These are phyloP conservation scores for Microdochium paspali DNA, from an alignment of 2,329 filamentous ascomycete genomes.

Conservation along the genomic window DNA sequence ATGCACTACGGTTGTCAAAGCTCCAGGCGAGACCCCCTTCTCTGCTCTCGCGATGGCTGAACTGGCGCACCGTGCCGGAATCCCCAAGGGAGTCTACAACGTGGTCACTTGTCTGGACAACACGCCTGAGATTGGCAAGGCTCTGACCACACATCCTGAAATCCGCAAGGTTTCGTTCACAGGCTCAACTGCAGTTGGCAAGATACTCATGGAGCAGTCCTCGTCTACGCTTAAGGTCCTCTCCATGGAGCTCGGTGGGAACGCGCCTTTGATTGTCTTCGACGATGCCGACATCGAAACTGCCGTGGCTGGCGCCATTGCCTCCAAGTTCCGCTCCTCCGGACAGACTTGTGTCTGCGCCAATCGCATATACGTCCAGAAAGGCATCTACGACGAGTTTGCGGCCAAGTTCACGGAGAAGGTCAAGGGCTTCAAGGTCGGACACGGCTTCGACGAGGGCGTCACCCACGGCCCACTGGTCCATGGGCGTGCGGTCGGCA, in stretches of 20 bases:
- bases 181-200: conserved; percentile 61
- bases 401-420: conserved; percentile 58
- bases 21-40: conserved; percentile 85
- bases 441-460: conserved; percentile 60
- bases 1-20: conserved; percentile 88
- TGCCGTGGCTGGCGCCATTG: conserved; percentile 74
- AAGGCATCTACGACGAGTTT: conserved; percentile 69
- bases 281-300: conserved; percentile 85
- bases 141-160: conserved; percentile 65
- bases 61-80: conserved; percentile 75
- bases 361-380: conserved; percentile 74
- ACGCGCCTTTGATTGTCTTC: conserved; percentile 94
- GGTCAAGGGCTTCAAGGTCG: conserved; percentile 66
- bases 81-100: conserved; percentile 87
- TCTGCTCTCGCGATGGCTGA: conserved; percentile 83
- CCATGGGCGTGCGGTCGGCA: conserved; percentile 70
- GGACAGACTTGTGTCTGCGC: conserved; percentile 94
- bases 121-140: conserved; percentile 68
- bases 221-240: conserved; percentile 73
- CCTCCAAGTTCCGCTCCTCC: conserved; percentile 86
- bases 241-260: conserved; percentile 87
- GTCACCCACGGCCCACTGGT: conserved; percentile 78
- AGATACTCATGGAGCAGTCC: conserved; percentile 81
- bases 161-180: conserved; percentile 93
- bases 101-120: conserved; percentile 73